Percentiles rank a stretch among this genome's conserved stretches.
phyloP scores from a whole-genome alignment of 1,284 basidiomycete genomes.

The Lentinula novae-zelandiae region DNA sequence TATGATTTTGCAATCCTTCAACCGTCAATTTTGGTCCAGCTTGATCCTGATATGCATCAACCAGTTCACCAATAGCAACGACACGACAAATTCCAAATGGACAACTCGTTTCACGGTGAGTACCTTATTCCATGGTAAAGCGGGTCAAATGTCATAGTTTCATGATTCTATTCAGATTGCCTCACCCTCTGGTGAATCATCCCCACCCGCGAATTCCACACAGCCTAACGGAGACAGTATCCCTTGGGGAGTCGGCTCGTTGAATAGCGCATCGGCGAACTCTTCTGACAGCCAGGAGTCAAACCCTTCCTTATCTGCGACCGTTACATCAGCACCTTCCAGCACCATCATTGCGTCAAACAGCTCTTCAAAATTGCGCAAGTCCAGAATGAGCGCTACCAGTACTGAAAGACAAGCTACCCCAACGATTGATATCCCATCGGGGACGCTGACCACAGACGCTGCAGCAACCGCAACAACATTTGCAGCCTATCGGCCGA shows the following conservation, averaged over 20 bases:
- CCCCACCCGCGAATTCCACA: conserved; percentile 24
- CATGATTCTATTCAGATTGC: conserved; percentile 18
- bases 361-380: conserved; percentile 1
- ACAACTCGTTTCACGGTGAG: conserved; percentile 36
- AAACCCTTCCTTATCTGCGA: neutral
- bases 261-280: neutral
- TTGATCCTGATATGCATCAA: neutral
- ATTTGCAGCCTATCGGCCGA: neutral
- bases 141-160: neutral
- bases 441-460: neutral
- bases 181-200: conserved; percentile 17
- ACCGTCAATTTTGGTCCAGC: neutral
- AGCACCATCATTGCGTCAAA: neutral
- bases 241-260: conserved; percentile 20
- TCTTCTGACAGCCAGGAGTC: neutral
- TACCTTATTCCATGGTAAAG: neutral
- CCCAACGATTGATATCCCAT: conserved; percentile 10
- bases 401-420: conserved; percentile 10
- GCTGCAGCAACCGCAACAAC: neutral
- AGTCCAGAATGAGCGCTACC: conserved; percentile 1
- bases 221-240: conserved; percentile 31
- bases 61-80: conserved; percentile 32
- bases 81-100: conserved; percentile 27
- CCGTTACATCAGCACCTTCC: neutral
- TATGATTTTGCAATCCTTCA: conserved; percentile 8